These are phyloP conservation scores for Trametes sanguinea DNA, from an alignment of 768 basidiomycete genomes.

Conservation along the genomic window DNA sequence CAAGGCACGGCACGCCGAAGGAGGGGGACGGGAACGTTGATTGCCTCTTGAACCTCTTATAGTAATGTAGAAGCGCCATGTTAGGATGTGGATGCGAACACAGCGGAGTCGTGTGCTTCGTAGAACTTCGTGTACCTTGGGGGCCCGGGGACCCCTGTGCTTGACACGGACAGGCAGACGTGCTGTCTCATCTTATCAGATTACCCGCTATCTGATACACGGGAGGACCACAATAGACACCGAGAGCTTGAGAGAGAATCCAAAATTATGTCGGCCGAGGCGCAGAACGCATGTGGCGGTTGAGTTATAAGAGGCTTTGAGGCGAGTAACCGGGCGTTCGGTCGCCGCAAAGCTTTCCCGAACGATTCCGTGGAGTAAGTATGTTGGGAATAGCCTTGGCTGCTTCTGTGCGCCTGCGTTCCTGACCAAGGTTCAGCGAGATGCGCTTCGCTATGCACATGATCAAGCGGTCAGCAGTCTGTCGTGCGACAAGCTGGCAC, in stretches of 20 bases:
- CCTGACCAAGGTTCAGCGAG: no score
- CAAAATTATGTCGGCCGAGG: not conserved
- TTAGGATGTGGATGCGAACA: not conserved
- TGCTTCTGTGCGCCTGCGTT: no score
- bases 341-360: no score
- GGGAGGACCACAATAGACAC: not conserved
- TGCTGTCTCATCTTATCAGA: constrained; percentile 20
- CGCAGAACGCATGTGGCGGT: not conserved
- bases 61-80: not conserved
- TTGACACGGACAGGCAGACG: not conserved
- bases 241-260: not conserved
- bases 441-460: no score
- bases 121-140: constrained; percentile 6
- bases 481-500: no score
- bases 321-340: no score
- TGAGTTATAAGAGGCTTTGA: no score
- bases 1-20: constrained; percentile 9
- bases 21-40: not conserved
- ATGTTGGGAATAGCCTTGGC: no score
- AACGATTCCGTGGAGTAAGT: no score
- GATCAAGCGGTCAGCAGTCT: no score
- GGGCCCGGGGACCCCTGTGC: no score
- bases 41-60: not conserved
- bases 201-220: constrained; percentile 1
- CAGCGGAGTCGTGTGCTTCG: not conserved